Conservation (phyloP, 192 early-diverging fungal genomes). For the Geranomyces michiganensis region DNA sequence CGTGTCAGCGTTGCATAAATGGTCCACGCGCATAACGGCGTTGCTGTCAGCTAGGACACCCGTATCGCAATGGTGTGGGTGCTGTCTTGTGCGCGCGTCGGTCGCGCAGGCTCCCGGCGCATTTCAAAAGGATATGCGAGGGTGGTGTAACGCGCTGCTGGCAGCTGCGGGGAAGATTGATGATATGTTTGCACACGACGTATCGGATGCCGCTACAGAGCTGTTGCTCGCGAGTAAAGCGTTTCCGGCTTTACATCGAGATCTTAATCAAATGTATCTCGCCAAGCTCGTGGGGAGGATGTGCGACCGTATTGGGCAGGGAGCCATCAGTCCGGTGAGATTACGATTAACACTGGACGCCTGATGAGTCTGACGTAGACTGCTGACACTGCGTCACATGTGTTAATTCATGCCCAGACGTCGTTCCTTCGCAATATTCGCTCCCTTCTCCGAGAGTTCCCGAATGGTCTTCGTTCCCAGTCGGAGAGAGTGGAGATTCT, state of each 20-base stretch:
- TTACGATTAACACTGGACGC: too few species aligned
- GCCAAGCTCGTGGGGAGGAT: slow-evolving; percentile 10
- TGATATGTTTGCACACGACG: not conserved
- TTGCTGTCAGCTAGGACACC: slow-evolving; percentile 10
- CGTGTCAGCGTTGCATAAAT: slow-evolving; percentile 21
- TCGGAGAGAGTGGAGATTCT: slow-evolving; percentile 20
- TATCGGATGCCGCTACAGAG: not conserved
- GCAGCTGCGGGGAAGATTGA: not conserved
- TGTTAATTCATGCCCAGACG: slow-evolving; percentile 2
- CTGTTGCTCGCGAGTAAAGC: slow-evolving; percentile 4
- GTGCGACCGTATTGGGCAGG: slow-evolving; percentile 2
- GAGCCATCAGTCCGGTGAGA: not conserved
- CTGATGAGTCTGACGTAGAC: too few species aligned
- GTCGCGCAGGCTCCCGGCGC: slow-evolving; percentile 14
- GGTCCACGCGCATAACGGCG: slow-evolving; percentile 12
- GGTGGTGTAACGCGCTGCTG: slow-evolving; percentile 23
- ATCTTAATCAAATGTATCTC: slow-evolving; percentile 29
- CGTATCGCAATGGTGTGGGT: slow-evolving; percentile 7
- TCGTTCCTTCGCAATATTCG: slow-evolving; percentile 7
- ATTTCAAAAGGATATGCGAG: slow-evolving; percentile 21
- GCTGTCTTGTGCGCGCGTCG: slow-evolving; percentile 7
- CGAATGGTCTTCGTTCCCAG: slow-evolving; percentile 7
- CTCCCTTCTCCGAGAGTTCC: not conserved
- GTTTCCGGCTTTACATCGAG: slow-evolving; percentile 22
- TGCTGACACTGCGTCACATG: not conserved